Percentiles rank a stretch among this genome's conserved stretches.
Conservation (phyloP, 2,329 filamentous ascomycete genomes). For the Alternaria brassicae region DNA sequence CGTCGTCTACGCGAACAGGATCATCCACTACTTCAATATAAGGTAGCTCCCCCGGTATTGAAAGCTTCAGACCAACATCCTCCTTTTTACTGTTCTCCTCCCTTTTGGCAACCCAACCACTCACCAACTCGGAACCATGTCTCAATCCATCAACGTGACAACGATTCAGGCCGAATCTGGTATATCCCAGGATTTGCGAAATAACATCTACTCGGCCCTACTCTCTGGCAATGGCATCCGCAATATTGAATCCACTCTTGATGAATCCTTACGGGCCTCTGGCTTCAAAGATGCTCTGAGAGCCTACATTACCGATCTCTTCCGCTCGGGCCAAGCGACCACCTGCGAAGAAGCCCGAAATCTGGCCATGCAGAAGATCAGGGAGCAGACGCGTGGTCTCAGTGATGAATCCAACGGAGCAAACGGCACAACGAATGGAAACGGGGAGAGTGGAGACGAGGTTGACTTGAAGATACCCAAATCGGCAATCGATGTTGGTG, state of each 20-base stretch:
- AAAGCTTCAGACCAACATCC: conserved; percentile 1
- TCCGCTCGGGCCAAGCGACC: conserved; percentile 64
- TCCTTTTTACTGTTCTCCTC: neutral
- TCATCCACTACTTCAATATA: conserved; percentile 15
- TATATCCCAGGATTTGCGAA: conserved; percentile 51
- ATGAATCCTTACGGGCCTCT: conserved; percentile 62
- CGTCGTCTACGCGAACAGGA: conserved; percentile 12
- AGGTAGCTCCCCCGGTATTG: conserved; percentile 14
- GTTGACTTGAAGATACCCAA: conserved; percentile 56
- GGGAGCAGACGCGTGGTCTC: conserved; percentile 31
- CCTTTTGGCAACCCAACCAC: neutral
- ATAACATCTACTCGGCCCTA: conserved; percentile 56
- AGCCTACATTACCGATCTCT: conserved; percentile 61
- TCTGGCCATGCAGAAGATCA: conserved; percentile 55
- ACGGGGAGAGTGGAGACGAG: conserved; percentile 49
- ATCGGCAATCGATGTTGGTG: conserved; percentile 58
- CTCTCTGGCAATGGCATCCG: conserved; percentile 59
- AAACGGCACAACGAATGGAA: conserved; percentile 29
- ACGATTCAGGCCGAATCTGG: conserved; percentile 52
- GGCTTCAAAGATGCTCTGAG: conserved; percentile 66
- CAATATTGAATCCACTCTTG: conserved; percentile 62
- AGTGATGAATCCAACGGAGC: conserved; percentile 28
- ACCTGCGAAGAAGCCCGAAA: conserved; percentile 64
- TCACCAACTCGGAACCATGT: conserved; percentile 4
- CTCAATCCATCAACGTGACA: conserved; percentile 32